A percentile compares a stretch with the other conserved stretches of the same genome.
Evolutionary conservation across 768 basidiomycete genomes (phyloP).

Genomic region (Sistotremastrum suecicum): DNA sequence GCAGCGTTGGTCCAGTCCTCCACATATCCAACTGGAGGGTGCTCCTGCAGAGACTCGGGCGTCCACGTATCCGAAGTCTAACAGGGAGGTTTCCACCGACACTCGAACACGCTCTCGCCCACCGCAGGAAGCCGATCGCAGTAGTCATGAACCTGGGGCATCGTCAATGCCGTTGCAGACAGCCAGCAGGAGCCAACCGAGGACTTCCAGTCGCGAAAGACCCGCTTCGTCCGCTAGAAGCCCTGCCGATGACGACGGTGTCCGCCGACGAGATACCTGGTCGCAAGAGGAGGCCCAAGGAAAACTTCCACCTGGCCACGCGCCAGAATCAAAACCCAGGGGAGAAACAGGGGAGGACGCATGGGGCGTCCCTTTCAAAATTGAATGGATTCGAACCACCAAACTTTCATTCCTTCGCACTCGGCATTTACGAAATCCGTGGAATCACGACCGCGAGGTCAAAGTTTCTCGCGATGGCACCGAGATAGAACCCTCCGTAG

Average conservation of each 20-base stretch:
- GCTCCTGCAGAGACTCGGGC: too few species aligned
- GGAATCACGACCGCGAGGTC: constrained; percentile 77
- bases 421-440: constrained; percentile 75
- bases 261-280: background rate
- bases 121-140: background rate
- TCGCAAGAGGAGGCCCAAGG: background rate
- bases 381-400: constrained; percentile 69
- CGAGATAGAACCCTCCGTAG: constrained; percentile 73
- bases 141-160: background rate
- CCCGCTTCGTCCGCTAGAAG: constrained; percentile 3
- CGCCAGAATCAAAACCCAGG: background rate
- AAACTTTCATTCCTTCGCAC: constrained; percentile 64
- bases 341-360: constrained; percentile 5
- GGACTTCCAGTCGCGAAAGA: constrained; percentile 21
- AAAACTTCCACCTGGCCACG: constrained; percentile 25
- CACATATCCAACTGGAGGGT: too few species aligned
- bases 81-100: too few species aligned
- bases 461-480: constrained; percentile 85
- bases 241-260: constrained; percentile 11
- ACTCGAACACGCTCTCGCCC: background rate
- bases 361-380: constrained; percentile 71
- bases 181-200: constrained; percentile 39
- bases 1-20: too few species aligned
- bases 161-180: constrained; percentile 2
- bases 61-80: too few species aligned